phyloP scores from a whole-genome alignment of 768 basidiomycete species.

The Coprinellus micaceus region DNA sequence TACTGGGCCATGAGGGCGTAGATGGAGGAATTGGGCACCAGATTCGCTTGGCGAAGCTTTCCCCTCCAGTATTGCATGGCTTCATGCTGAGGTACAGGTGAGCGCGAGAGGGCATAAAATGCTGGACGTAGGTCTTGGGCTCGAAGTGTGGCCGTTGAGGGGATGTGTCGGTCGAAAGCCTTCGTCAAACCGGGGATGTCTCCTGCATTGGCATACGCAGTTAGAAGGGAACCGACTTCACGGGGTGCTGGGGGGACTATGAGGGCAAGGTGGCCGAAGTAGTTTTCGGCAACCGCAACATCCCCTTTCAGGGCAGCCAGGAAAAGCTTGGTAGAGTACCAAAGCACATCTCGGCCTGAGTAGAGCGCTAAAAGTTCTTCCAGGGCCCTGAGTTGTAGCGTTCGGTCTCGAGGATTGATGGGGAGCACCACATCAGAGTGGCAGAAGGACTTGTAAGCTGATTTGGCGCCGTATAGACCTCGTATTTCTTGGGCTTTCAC shows the following conservation, averaged over 20 bases:
- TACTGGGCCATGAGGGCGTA: neutral
- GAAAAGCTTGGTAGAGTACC: neutral
- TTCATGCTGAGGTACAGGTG: constrained; percentile 41
- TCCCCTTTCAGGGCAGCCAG: neutral
- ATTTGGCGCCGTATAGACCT: too few species aligned
- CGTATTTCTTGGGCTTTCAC: too few species aligned
- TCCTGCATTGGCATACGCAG: neutral
- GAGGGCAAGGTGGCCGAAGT: neutral
- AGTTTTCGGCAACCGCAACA: neutral
- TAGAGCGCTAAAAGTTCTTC: neutral
- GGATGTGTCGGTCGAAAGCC: constrained; percentile 53
- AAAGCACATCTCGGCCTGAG: neutral
- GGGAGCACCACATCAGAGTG: too few species aligned
- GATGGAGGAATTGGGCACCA: neutral
- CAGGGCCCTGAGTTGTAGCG: too few species aligned
- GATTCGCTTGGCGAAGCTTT: constrained; percentile 17
- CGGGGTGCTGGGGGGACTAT: neutral
- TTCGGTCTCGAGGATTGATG: too few species aligned
- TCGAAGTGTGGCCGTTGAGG: constrained; percentile 17
- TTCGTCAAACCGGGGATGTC: neutral
- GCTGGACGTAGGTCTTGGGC: neutral
- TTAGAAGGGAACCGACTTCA: neutral
- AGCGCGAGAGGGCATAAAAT: constrained; percentile 6
- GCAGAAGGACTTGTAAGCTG: too few species aligned
- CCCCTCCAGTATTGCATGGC: constrained; percentile 50